These are phyloP conservation scores for Zhuliangozyma blackwelliae DNA, from an alignment of 1,139 yeast species.

Conservation along the genomic window DNA sequence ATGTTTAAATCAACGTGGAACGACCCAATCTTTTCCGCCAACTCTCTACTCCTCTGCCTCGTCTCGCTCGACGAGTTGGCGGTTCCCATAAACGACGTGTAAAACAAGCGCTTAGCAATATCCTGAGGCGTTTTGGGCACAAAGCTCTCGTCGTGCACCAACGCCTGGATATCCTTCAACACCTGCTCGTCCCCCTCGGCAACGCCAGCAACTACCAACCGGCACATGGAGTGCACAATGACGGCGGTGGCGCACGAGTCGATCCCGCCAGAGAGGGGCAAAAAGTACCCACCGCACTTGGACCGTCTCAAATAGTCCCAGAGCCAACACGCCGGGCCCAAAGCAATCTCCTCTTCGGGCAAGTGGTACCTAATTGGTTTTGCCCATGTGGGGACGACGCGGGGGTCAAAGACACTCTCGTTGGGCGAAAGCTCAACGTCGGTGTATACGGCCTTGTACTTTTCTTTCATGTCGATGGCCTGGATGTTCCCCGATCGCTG, in stretches of 20 bases:
- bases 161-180: slow-evolving; percentile 61
- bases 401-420: slow-evolving; percentile 55
- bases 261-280: slow-evolving; percentile 95
- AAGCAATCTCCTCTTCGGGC: slow-evolving; percentile 94
- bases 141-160: slow-evolving; percentile 58
- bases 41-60: slow-evolving; percentile 71
- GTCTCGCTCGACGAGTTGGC: slow-evolving; percentile 88
- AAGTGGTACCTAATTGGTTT: slow-evolving; percentile 57
- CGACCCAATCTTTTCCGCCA: slow-evolving; percentile 75
- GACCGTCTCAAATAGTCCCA: slow-evolving; percentile 97
- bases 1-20: slow-evolving; percentile 89
- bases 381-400: slow-evolving; percentile 55
- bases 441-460: slow-evolving; percentile 61
- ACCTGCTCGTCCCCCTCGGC: slow-evolving; percentile 51
- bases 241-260: slow-evolving; percentile 97
- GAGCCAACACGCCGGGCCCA: slow-evolving; percentile 98
- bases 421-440: slow-evolving; percentile 60
- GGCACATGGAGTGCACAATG: slow-evolving; percentile 91
- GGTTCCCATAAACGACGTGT: slow-evolving; percentile 94
- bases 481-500: slow-evolving; percentile 79
- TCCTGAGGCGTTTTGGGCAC: slow-evolving; percentile 71
- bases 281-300: slow-evolving; percentile 82
- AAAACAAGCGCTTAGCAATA: slow-evolving; percentile 70
- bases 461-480: slow-evolving; percentile 46
- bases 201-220: slow-evolving; percentile 68